Percentiles rank a stretch among this genome's conserved stretches.
Conservation (phyloP, 345 rosid species). For the Camelina laxa region DNA sequence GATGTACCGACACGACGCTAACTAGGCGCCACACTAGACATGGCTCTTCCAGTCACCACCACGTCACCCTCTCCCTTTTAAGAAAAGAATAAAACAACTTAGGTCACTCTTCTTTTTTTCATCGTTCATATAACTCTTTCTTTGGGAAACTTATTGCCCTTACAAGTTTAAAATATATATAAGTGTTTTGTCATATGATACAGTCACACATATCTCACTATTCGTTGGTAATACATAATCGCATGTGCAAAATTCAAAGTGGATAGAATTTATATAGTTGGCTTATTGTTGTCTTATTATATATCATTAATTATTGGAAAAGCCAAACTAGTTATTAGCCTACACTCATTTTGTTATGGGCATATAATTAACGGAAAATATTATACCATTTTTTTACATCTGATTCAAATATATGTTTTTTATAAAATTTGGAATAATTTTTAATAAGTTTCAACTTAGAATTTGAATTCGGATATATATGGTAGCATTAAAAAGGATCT, state of each 20-base stretch:
- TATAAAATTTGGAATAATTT: not conserved
- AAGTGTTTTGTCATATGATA: slow-evolving; percentile 1
- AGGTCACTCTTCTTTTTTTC: slow-evolving; percentile 3
- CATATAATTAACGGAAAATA: no score
- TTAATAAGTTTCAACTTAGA: not conserved
- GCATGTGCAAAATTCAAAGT: not conserved
- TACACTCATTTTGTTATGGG: no score
- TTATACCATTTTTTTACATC: not conserved
- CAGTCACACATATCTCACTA: not conserved
- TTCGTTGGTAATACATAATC: not conserved
- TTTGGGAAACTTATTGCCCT: slow-evolving; percentile 1
- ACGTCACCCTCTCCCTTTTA: slow-evolving; percentile 41
- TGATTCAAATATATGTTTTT: not conserved
- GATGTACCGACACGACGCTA: slow-evolving; percentile 40
- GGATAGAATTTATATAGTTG: not conserved
- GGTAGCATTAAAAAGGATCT: no score
- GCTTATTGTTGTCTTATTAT: not conserved
- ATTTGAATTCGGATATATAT: no score
- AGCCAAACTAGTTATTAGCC: not conserved
- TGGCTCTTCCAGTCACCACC: slow-evolving; percentile 34
- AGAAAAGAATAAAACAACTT: not conserved
- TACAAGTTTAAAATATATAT: not conserved
- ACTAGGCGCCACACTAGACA: slow-evolving; percentile 45
- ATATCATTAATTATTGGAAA: not conserved
- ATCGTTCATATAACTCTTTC: slow-evolving; percentile 7